Conservation (phyloP, 805 yeast genomes). For the Priceomyces fermenticarens region DNA sequence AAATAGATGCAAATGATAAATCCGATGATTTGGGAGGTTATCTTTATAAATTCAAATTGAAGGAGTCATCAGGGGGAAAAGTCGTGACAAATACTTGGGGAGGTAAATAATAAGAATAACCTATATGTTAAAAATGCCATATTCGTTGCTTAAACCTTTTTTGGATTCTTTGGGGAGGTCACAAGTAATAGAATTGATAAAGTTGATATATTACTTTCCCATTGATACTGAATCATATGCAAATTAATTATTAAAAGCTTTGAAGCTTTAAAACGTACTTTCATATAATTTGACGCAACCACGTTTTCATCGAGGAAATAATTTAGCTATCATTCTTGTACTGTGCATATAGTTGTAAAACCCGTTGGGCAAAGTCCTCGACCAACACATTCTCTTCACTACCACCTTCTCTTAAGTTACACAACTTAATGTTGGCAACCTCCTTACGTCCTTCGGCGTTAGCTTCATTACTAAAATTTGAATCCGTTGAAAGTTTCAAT, state of each 20-base stretch:
- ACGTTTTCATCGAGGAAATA: background rate
- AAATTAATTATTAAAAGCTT: background rate
- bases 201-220: too few relatives aligned
- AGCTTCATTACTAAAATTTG: constrained; percentile 46
- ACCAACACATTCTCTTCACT: constrained; percentile 62
- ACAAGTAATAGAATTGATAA: too few relatives aligned
- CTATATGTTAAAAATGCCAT: too few relatives aligned
- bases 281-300: background rate
- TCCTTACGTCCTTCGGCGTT: constrained; percentile 53
- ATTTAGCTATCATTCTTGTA: background rate
- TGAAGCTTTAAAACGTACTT: too few relatives aligned
- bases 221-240: too few relatives aligned
- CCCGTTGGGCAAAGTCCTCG: constrained; percentile 60
- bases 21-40: constrained; percentile 60
- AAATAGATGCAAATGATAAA: constrained; percentile 19
- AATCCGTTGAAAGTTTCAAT: constrained; percentile 45
- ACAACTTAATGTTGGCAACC: constrained; percentile 59
- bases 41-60: constrained; percentile 45
- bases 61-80: constrained; percentile 25
- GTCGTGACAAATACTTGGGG: constrained; percentile 27
- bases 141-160: too few relatives aligned
- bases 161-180: too few relatives aligned
- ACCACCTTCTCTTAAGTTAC: constrained; percentile 62
- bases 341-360: constrained; percentile 11
- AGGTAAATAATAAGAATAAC: constrained; percentile 18